These are phyloP conservation scores for Boletellus dicymbophilus DNA, from an alignment of 1,284 basidiomycete species.

Conservation along the genomic window DNA sequence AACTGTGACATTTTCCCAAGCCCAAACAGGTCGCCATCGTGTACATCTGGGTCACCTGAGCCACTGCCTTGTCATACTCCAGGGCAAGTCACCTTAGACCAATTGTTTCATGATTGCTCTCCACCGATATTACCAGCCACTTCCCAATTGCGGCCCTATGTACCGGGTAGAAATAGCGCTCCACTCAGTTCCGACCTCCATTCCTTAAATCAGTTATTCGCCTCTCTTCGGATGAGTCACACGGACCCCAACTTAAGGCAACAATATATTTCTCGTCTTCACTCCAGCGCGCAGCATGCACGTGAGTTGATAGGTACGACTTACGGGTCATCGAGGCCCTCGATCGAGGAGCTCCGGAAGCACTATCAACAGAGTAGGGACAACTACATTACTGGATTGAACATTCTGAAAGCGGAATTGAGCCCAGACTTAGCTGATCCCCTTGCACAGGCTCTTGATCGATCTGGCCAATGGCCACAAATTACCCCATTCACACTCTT, in stretches of 20 bases:
- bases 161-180: no score
- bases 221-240: not conserved
- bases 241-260: not conserved
- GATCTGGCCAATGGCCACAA: conserved; percentile 21
- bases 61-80: no score
- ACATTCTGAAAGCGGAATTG: not conserved
- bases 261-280: not conserved
- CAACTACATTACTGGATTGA: not conserved
- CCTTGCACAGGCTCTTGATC: not conserved
- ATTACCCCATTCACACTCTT: conserved; percentile 28
- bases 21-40: no score
- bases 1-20: no score
- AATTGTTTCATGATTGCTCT: no score
- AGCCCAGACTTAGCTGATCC: not conserved
- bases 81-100: no score
- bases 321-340: rapidly evolving
- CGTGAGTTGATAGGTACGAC: no score
- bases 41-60: no score
- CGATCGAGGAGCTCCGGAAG: not conserved
- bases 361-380: not conserved
- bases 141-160: no score
- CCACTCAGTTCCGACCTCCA: not conserved
- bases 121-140: no score
- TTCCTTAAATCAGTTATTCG: not conserved
- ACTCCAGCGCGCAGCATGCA: not conserved